phyloP scores from a whole-genome alignment of 1,139 yeast species.

The Hanseniaspora sp. region DNA sequence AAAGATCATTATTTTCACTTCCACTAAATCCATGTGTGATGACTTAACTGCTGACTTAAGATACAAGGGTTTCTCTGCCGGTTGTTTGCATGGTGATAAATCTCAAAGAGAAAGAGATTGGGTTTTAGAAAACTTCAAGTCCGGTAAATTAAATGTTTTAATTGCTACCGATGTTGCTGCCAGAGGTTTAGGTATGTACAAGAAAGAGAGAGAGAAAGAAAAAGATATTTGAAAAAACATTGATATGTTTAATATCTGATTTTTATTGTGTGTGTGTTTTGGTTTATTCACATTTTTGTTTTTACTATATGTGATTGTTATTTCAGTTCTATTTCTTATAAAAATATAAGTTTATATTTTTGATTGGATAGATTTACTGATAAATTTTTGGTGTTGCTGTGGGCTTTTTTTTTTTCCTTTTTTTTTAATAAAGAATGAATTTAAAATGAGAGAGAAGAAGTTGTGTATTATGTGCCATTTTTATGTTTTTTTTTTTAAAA shows the following conservation, averaged over 20 bases:
- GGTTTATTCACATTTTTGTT: not conserved
- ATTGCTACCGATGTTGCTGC: constrained; percentile 99
- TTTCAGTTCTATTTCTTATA: not conserved
- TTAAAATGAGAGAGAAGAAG: not conserved
- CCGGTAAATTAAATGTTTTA: constrained; percentile 91
- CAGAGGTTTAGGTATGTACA: constrained; percentile 96
- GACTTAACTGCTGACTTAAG: constrained; percentile 84
- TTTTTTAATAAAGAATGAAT: not conserved
- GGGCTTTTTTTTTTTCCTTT: not conserved
- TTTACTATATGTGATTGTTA: not conserved
- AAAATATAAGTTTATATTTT: not conserved
- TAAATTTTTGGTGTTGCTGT: not conserved
- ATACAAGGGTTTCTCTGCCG: constrained; percentile 97
- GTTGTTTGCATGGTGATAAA: constrained; percentile 98
- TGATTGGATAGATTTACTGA: not conserved
- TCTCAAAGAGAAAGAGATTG: constrained; percentile 97
- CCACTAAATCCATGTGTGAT: constrained; percentile 96
- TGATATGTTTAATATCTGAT: not conserved
- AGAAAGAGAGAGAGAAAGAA: not conserved
- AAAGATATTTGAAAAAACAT: not conserved
- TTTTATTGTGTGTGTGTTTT: not conserved
- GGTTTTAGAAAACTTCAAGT: constrained; percentile 86
- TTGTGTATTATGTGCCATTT: not conserved
- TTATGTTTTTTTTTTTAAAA: no score
- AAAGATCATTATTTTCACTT: constrained; percentile 78